A percentile compares a stretch with the other conserved stretches of the same genome.
phyloP scores from a whole-genome alignment of 2,329 filamentous ascomycete species.

The Rhexocercosporidium sp. region DNA sequence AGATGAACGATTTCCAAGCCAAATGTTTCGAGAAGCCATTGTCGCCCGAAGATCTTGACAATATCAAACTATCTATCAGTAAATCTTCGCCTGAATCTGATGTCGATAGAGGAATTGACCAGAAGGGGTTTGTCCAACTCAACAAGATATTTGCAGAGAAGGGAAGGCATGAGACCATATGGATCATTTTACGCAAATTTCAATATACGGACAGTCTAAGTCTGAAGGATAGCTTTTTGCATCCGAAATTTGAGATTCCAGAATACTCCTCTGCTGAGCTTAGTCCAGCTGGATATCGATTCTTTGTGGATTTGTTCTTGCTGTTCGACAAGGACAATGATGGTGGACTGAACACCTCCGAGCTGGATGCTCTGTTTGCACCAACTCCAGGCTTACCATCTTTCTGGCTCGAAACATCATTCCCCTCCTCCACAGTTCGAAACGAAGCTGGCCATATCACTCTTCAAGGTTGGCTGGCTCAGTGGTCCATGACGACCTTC shows the following conservation, averaged over 20 bases:
- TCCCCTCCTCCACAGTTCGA: conserved; percentile 90
- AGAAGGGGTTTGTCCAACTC: conserved; percentile 82
- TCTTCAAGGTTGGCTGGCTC: conserved; percentile 94
- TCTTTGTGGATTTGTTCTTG: conserved; percentile 95
- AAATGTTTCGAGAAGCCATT: conserved; percentile 92
- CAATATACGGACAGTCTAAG: conserved; percentile 96
- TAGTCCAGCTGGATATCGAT: conserved; percentile 91
- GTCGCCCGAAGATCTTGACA: conserved; percentile 79
- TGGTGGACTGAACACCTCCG: conserved; percentile 85
- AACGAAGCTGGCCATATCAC: conserved; percentile 97
- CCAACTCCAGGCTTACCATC: conserved; percentile 88
- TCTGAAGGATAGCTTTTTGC: conserved; percentile 87
- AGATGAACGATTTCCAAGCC: conserved; percentile 88
- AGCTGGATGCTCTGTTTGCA: conserved; percentile 85
- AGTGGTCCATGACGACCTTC: conserved; percentile 99
- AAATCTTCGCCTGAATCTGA: conserved; percentile 68
- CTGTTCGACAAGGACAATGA: conserved; percentile 98
- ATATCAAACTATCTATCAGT: conserved; percentile 87
- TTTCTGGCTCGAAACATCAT: conserved; percentile 87
- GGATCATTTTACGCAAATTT: conserved; percentile 94
- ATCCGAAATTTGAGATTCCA: conserved; percentile 92
- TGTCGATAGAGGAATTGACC: conserved; percentile 75
- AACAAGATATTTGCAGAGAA: conserved; percentile 98
- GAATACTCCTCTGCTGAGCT: conserved; percentile 92
- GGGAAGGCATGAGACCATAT: conserved; percentile 96